Percentiles rank a stretch among this genome's conserved stretches.
phyloP scores from a whole-genome alignment of 1,284 basidiomycete species.

The Xanthoconium separans region DNA sequence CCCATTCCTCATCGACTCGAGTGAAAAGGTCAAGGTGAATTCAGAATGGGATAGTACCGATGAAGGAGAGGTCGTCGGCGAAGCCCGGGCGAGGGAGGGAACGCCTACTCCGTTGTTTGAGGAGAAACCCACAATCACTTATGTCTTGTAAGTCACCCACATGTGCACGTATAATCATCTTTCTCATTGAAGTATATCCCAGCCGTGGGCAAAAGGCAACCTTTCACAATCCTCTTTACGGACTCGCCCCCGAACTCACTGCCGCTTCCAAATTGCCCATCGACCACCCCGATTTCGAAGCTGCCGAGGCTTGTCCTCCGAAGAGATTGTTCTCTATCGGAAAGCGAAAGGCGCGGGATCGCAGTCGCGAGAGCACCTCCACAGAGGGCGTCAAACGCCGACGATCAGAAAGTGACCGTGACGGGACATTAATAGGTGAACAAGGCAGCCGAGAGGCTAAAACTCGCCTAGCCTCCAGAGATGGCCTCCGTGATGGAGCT shows the following conservation, averaged over 20 bases:
- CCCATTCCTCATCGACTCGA: constrained; percentile 43
- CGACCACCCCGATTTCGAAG: constrained; percentile 33
- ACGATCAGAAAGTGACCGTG: constrained; percentile 4
- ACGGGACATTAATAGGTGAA: constrained; percentile 16
- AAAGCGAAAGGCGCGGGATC: constrained; percentile 27
- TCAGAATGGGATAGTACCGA: constrained; percentile 35
- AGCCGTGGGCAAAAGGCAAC: constrained; percentile 36
- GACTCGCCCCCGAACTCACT: constrained; percentile 24
- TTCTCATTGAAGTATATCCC: not conserved
- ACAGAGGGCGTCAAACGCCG: constrained; percentile 13
- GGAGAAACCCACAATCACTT: constrained; percentile 50
- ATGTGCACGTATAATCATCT: not conserved
- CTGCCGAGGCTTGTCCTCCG: constrained; percentile 30
- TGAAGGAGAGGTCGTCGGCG: constrained; percentile 27
- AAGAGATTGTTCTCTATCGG: constrained; percentile 22
- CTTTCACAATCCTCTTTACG: constrained; percentile 33
- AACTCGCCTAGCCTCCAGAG: constrained; percentile 20
- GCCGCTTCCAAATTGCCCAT: constrained; percentile 32
- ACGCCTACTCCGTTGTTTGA: constrained; percentile 32
- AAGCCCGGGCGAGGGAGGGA: constrained; percentile 24
- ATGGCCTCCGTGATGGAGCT: constrained; percentile 33
- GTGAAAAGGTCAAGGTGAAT: constrained; percentile 8
- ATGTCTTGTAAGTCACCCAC: constrained; percentile 45
- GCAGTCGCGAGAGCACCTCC: constrained; percentile 16
- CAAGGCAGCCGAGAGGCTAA: constrained; percentile 11